Base-by-base conservation (phyloP, 2,329 filamentous ascomycete genomes). In the Lecanoromycetidae sp. region DNA sequence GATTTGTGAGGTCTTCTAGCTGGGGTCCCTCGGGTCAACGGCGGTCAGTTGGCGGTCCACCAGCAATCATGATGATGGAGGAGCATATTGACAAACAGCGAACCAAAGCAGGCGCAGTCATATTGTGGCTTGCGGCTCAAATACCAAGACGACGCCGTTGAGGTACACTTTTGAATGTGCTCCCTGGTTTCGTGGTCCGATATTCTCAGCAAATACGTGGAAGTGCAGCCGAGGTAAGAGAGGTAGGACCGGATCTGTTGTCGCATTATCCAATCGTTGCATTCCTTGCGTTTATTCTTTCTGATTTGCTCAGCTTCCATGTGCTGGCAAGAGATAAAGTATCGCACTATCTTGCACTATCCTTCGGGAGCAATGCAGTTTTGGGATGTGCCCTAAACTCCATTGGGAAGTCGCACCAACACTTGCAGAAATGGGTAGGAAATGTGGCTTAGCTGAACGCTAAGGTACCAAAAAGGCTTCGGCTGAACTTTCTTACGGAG, bases 61-160 rank as follows among this genome's bases (percentile, higher is more conserved):
- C n/a, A n/a, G n/a, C n/a, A n/a, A n/a, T n/a, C n/a, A n/a, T n/a
- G n/a, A n/a, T n/a, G n/a, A n/a, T n/a, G n/a, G n/a, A n/a, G 9
- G 1, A 13, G 29, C 30, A 27, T 8, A 23, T 25, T 5, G 12
- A 38, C 8, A n/a, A 35, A 19, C 12, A 10, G 20, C 22, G n/a
- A 5, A 20, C 36, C 29, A 23, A 22, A 17, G 22, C 22, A 30
- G 44, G 36, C 35, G 44, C 17, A 41, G 29, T 41, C 17, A 12
- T 33, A 15, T 17, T 36, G 49, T 48, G 49, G 39, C 44, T 45
- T 48, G 49, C 40, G 49, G 45, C 38, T 48, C 49, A 48, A 42
- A 46, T 17, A 29, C 17, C 29, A 27, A 41, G 30, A 40, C 13
- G 36, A 30, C 32, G 20, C 29, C 13, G 20, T 34, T 3, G 15